Evolutionary conservation across 2,329 filamentous ascomycete species (phyloP), one percentile per base, ranked within the genome.

Genomic region (Colletotrichum acutatum): DNA sequence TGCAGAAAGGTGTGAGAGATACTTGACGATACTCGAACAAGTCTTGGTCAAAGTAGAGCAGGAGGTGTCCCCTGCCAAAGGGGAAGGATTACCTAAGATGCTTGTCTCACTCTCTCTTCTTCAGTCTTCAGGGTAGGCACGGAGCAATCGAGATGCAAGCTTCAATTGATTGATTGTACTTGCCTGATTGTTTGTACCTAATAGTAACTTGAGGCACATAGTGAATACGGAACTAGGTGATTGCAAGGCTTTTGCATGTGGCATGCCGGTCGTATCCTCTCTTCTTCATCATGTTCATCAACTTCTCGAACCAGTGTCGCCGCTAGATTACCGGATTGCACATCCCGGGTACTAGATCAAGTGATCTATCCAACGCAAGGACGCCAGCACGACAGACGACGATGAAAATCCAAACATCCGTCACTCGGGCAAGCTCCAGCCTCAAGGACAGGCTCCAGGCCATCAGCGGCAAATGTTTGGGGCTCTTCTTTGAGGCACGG

Each of bases 401-500:
- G 32, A 46, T 66, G 37, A 24, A 12, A 53, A 54, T 54, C 26
- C 22, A 72, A 72, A 63, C 64, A 68, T 26, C 28, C 58, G 65
- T 46, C 42, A 19, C 42, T 32, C 32, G 32, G 32, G 32, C 32
- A 32, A 11, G 32, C 32, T 32, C 32, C 32, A 32, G n/a, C n/a
- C n/a, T n/a, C n/a, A n/a, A n/a, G 9, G 9, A 8, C 42, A 19
- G 7, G 16, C 63, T 9, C 32, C 68, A 57, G 34, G 24, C 32
- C 64, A 66, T 32, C 56, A 34, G 24, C 56, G 49, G 28, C 37
- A 32, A 24, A 73, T 71, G 67, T 62, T 62, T 64, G 68, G 68
- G 57, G 68, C 68, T 68, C 30, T 65, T 60, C 49, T 66, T 67
- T 49, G 62, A 66, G 54, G 68, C 68, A 74, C 68, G 62, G 58